A percentile compares a stretch with the other conserved stretches of the same genome.
These are phyloP conservation scores for Suillus bovinus DNA, from an alignment of 768 basidiomycete genomes.

Conservation along the genomic window DNA sequence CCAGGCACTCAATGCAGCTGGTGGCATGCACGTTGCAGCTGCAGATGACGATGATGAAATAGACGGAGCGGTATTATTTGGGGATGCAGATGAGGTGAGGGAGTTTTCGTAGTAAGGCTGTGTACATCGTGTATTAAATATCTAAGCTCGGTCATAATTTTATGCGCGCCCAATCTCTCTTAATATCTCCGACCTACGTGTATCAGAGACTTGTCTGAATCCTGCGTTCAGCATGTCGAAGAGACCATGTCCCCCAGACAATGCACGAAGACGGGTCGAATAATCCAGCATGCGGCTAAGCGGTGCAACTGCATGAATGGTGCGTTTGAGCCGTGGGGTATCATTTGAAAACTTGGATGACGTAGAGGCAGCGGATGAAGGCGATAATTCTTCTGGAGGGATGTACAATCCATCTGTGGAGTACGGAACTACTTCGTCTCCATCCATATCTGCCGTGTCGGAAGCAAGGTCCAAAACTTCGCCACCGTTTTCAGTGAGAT, in stretches of 20 bases:
- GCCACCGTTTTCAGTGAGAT: slow-evolving; percentile 82
- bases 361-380: slow-evolving; percentile 48
- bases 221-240: slow-evolving; percentile 84
- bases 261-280: slow-evolving; percentile 71
- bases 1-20: slow-evolving; percentile 62
- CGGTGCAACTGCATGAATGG: slow-evolving; percentile 72
- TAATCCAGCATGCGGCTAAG: slow-evolving; percentile 84
- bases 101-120: slow-evolving; percentile 46
- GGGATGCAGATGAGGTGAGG: slow-evolving; percentile 78
- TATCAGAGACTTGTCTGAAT: slow-evolving; percentile 64
- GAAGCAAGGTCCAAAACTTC: slow-evolving; percentile 70
- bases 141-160: slow-evolving; percentile 8
- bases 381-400: slow-evolving; percentile 76
- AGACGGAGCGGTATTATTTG: slow-evolving; percentile 72
- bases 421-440: slow-evolving; percentile 43
- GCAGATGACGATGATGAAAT: slow-evolving; percentile 75
- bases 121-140: slow-evolving; percentile 16
- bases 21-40: slow-evolving; percentile 56
- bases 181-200: slow-evolving; percentile 69
- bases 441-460: slow-evolving; percentile 37
- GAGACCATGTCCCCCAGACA: slow-evolving; percentile 79
- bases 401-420: slow-evolving; percentile 68
- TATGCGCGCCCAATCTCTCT: slow-evolving; percentile 77
- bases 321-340: slow-evolving; percentile 51
- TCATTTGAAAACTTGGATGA: slow-evolving; percentile 29